Base-by-base conservation (phyloP, 1,284 basidiomycete genomes). In the Anthracocystis setariae region DNA sequence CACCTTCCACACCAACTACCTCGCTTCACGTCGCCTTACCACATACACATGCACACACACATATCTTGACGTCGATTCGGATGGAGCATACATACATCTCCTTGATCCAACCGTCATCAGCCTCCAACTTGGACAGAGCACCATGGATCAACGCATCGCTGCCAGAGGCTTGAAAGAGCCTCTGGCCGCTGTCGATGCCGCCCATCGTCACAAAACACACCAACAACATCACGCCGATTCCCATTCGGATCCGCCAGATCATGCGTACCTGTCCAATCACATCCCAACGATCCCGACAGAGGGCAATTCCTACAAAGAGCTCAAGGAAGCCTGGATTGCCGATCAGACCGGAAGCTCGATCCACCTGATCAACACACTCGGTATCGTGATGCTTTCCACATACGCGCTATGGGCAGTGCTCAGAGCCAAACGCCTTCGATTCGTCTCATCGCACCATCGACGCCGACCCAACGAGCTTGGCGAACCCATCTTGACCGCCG, bases 271-370 rank as follows among this genome's bases (percentile, higher is more conserved):
- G n/a, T 3, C 15, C 42, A 24, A 5, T 43, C 25, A 5, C 24
- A 2, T 20, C 21, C 7, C 51, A 3, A 7, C 49, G 20, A 5
- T 20, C n/a, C 8, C 35, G 17, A 15, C 8, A 20, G n/a, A 18
- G 24, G 44, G 38, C 5, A 40, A 5, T 1, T 63, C 69, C 9
- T 96, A 96, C 87, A 94, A 93, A 84, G 73, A 86, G 17, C 88
- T 87, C 23, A 97, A 97, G 84, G 91, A 94, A 85, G 89, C 88
- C 0, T 98, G 94, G 79, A 91, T 94, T 45, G 90, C 92, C 17
- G 89, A 90, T 43, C 88, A 88, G 83, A 88, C 87, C 3, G 94
- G 94, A 2, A 91, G 91, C 0, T 89, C 89, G 5, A 86, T 96
- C 10, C 84, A 84, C 2, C 89, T 90, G 77, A 86, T 96, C 78